These are phyloP conservation scores for Setaria viridis DNA, from an alignment of 202 grass and related monocot genomes.

Conservation along the genomic window DNA sequence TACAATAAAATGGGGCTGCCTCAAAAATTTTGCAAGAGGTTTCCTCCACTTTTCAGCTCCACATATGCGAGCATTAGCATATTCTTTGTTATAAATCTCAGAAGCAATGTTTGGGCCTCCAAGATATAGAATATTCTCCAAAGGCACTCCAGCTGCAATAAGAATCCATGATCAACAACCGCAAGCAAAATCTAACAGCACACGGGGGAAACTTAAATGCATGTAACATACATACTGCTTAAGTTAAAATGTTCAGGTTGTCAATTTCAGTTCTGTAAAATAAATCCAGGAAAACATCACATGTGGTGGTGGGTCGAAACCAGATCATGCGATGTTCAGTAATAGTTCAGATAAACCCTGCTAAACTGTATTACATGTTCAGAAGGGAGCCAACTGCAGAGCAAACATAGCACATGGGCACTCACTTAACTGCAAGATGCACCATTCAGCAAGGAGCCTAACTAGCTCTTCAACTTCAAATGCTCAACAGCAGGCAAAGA, in stretches of 20 bases:
- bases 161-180: constrained; percentile 25
- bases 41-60: constrained; percentile 93
- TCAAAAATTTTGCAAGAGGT: constrained; percentile 87
- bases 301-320: background rate
- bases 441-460: background rate
- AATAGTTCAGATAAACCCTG: constrained; percentile 1
- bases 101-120: constrained; percentile 98
- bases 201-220: background rate
- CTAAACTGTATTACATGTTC: background rate
- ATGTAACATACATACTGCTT: background rate
- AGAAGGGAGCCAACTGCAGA: background rate
- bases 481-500: constrained; percentile 18
- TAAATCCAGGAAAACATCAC: background rate
- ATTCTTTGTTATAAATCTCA: constrained; percentile 99
- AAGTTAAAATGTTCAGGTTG: background rate
- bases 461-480: constrained; percentile 27
- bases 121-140: constrained; percentile 93
- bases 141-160: constrained; percentile 67
- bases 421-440: background rate
- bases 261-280: background rate
- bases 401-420: constrained; percentile 29
- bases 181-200: background rate
- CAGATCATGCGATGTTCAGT: background rate
- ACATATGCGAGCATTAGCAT: constrained; percentile 96
- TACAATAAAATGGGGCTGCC: constrained; percentile 97